Percentiles rank a stretch among this genome's conserved stretches.
Conservation (phyloP, 1,284 basidiomycete genomes). For the Sporisorium graminicola region DNA sequence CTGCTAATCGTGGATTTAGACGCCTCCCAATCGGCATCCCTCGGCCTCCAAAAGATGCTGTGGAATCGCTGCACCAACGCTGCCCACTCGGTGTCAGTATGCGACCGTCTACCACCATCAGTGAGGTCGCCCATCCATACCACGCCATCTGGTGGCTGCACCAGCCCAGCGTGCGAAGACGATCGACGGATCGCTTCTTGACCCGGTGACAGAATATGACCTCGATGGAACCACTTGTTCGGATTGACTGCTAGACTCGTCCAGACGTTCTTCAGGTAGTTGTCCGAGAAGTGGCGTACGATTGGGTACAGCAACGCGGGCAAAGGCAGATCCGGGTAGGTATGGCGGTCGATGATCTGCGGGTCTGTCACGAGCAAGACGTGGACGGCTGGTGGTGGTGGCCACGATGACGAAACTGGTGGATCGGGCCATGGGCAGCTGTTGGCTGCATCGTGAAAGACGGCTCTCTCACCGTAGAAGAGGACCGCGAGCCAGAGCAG, state of each 20-base stretch:
- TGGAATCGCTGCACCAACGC: conserved; percentile 37
- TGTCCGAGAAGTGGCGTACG: conserved; percentile 46
- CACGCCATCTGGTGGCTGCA: conserved; percentile 43
- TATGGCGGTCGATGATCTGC: conserved; percentile 49
- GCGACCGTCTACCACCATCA: conserved; percentile 45
- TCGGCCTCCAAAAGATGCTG: conserved; percentile 36
- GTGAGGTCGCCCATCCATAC: conserved; percentile 58
- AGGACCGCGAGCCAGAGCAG: conserved; percentile 37
- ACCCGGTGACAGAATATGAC: conserved; percentile 16
- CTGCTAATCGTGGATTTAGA: conserved; percentile 18
- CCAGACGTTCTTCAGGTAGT: conserved; percentile 53
- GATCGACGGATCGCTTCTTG: conserved; percentile 3
- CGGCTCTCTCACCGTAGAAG: conserved; percentile 39
- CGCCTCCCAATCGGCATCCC: conserved; percentile 39
- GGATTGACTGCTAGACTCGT: conserved; percentile 36
- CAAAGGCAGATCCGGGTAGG: conserved; percentile 36
- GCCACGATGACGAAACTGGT: conserved; percentile 10
- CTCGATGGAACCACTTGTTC: conserved; percentile 39
- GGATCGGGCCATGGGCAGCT: conserved; percentile 33
- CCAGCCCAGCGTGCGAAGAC: conserved; percentile 4
- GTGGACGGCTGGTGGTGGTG: conserved; percentile 18
- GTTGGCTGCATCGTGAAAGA: conserved; percentile 42
- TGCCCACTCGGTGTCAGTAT: conserved; percentile 23
- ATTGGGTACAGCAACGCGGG: conserved; percentile 26
- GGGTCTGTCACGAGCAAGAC: conserved; percentile 49